These are phyloP conservation scores for Pseudonectria buxi DNA, from an alignment of 2,329 filamentous ascomycete genomes.

Conservation along the genomic window DNA sequence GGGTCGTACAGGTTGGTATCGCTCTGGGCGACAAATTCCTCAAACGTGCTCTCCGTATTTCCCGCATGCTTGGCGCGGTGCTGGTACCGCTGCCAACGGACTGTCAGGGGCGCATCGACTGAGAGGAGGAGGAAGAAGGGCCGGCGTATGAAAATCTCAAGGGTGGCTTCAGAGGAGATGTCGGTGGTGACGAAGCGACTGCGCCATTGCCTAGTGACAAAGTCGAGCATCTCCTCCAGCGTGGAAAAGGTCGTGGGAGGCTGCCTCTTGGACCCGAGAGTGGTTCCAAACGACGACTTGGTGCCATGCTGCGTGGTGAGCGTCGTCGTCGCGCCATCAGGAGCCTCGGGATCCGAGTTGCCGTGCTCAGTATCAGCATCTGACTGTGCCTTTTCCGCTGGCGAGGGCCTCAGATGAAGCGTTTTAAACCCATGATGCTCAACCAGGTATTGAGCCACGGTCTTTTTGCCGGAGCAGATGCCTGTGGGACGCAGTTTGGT, in stretches of 20 bases:
- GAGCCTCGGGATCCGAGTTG: conserved; percentile 9
- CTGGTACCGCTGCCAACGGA: conserved; percentile 76
- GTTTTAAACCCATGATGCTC: conserved; percentile 75
- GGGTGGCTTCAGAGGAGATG: conserved; percentile 63
- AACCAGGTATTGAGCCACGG: conserved; percentile 81
- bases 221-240: conserved; percentile 67
- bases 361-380: no score
- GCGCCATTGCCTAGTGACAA: conserved; percentile 79
- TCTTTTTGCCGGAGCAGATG: conserved; percentile 88
- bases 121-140: conserved; percentile 93
- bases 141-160: conserved; percentile 69
- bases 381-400: background rate
- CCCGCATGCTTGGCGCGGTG: conserved; percentile 17
- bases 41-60: conserved; percentile 35
- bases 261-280: conserved; percentile 18
- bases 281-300: conserved; percentile 19
- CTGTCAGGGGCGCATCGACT: conserved; percentile 79
- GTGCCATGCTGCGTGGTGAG: conserved; percentile 21
- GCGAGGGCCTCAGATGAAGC: conserved; percentile 48
- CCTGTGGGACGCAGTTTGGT: conserved; percentile 41
- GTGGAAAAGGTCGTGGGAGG: conserved; percentile 46
- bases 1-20: conserved; percentile 73
- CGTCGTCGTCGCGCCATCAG: conserved; percentile 19
- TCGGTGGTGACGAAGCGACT: conserved; percentile 81
- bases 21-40: conserved; percentile 49